These are phyloP conservation scores for Lenwebbia sp. DNA, from an alignment of 345 rosid species.

Conservation along the genomic window DNA sequence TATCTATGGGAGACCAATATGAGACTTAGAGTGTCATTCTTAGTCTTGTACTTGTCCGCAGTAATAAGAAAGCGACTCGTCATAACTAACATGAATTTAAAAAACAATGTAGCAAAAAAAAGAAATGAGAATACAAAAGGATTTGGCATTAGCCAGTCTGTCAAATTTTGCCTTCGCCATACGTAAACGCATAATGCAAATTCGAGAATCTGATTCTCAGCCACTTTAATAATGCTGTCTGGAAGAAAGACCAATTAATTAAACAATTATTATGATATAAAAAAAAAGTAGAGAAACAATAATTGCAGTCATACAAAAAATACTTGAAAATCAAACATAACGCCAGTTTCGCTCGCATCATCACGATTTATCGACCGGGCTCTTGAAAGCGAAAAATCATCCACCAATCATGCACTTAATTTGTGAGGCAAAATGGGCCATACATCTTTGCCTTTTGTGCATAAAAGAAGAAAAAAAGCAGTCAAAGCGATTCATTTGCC, in stretches of 20 bases:
- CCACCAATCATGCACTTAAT: neutral
- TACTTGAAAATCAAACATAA: neutral
- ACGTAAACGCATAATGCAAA: neutral
- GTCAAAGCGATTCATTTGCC: neutral
- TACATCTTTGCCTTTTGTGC: neutral
- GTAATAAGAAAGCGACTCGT: neutral
- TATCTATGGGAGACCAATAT: neutral
- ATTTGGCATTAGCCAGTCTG: neutral
- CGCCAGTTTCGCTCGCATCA: neutral
- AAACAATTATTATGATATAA: neutral
- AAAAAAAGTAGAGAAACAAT: neutral
- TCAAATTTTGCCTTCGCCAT: neutral
- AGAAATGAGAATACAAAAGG: neutral
- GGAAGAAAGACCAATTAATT: neutral
- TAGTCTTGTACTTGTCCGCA: neutral
- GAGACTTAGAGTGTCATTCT: neutral
- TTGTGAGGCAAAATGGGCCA: neutral
- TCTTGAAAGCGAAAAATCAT: neutral
- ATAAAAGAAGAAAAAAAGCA: neutral
- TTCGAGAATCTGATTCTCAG: neutral
- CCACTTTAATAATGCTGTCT: neutral
- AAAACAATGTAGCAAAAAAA: neutral
- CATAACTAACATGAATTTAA: neutral
- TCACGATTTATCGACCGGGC: neutral
- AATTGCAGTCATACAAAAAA: neutral